Base-by-base conservation (phyloP, 129 eudicot genomes). In the Lactuca sativa region DNA sequence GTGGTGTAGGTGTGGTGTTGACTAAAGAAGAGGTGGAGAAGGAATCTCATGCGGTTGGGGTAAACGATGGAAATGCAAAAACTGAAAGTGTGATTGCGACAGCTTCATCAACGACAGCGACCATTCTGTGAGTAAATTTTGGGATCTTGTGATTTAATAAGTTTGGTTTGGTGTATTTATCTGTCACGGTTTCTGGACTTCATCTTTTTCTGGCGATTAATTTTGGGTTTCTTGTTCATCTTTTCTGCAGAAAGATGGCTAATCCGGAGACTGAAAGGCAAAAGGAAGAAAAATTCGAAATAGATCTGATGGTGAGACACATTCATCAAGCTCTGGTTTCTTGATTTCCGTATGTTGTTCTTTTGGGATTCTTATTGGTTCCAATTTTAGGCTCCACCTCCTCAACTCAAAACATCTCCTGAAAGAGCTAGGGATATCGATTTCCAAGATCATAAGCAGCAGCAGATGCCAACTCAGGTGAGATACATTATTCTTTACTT, bases 231-330 rank as follows among this genome's bases (percentile, higher is more conserved):
- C 56, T 70, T 59, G 34, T 10, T 47, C 52, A 5, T 77, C 64
- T 16, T 49, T 51, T 44, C 56, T 75, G 65, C 82, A 90, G 99
- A 58, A 78, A 66, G 57, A 7, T 66, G 7, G 53, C 55, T 31
- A 69, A 63, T 62, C 34, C 60, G 12, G 89, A 73, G 59, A 44
- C 53, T 41, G 85, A 70, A 55, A 78, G 64, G 52, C 81, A 63
- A 53, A 85, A 82, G 49, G 93, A 83, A 57, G 92, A 83, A 9
- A 95, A 87, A 70, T 84, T 83, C 56, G 83, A 95, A 73, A 90
- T 90, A 78, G 99, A 95, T 87, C 95, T 95, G 78, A 90, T 90
- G 97, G 97, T 95, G 79, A 81, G 92, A 52, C 43, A 38, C 38
- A 56, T 41, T 47, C 12, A 77, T 74, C 18, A n/a, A 59, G 66